A percentile compares a stretch with the other conserved stretches of the same genome.
phyloP scores from a whole-genome alignment of 441 rosid species.

The Bruguiera hainesii region DNA sequence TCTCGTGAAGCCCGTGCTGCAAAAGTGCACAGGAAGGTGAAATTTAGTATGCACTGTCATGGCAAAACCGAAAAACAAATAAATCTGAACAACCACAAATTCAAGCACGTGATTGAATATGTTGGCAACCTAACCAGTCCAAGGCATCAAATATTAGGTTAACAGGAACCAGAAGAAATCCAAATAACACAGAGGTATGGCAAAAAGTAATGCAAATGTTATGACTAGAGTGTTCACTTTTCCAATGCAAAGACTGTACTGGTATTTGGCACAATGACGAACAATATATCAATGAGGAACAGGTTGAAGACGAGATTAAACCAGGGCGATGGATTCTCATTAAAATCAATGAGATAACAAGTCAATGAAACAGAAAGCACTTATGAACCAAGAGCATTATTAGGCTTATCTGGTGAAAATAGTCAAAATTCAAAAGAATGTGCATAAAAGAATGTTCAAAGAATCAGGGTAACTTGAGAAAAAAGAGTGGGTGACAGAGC shows the following conservation, averaged over 20 bases:
- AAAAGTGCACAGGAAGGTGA: conserved; percentile 7
- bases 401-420: neutral
- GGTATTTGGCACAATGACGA: too few relatives aligned
- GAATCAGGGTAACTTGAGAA: neutral
- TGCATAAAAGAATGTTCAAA: neutral
- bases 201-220: too few relatives aligned
- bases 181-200: too few relatives aligned
- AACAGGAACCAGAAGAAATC: too few relatives aligned
- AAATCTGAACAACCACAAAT: neutral
- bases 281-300: too few relatives aligned
- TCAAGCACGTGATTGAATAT: too few relatives aligned
- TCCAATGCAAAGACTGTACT: too few relatives aligned
- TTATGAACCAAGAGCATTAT: neutral
- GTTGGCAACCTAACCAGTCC: too few relatives aligned
- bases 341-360: neutral
- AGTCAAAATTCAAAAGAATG: neutral
- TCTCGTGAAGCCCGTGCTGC: conserved; percentile 86
- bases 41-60: conserved; percentile 13
- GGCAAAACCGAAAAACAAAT: neutral
- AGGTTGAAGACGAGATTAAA: too few relatives aligned
- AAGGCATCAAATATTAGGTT: too few relatives aligned
- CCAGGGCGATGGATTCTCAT: too few relatives aligned
- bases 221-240: too few relatives aligned
- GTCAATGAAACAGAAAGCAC: neutral
- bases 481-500: neutral